Evolutionary conservation across 495 filamentous ascomycete species (phyloP).

Genomic region (Tuber umbilicatum): DNA sequence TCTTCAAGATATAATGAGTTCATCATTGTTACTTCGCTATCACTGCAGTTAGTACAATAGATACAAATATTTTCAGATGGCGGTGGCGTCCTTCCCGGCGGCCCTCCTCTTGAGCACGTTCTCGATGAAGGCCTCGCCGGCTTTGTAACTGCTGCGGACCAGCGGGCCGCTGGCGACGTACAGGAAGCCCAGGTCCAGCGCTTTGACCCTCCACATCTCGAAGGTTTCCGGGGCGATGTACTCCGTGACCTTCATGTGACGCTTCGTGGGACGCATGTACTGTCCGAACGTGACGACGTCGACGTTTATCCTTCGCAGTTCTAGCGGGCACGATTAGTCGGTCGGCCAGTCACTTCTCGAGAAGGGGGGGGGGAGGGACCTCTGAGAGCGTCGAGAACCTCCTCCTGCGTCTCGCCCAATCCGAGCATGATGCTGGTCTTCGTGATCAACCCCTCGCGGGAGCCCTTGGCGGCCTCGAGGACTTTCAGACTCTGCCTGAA

Average conservation of each 20-base stretch:
- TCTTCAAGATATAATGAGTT: too few relatives aligned
- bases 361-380: slow-evolving; percentile 44
- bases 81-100: slow-evolving; percentile 46
- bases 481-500: slow-evolving; percentile 82
- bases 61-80: too few relatives aligned
- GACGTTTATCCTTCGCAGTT: slow-evolving; percentile 70
- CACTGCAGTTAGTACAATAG: too few relatives aligned
- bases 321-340: slow-evolving; percentile 36
- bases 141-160: slow-evolving; percentile 92
- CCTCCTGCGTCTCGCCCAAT: slow-evolving; percentile 84
- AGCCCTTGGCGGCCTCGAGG: slow-evolving; percentile 71
- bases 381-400: slow-evolving; percentile 71
- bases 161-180: slow-evolving; percentile 92
- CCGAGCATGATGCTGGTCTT: slow-evolving; percentile 98
- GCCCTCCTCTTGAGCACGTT: slow-evolving; percentile 89
- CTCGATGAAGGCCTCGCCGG: slow-evolving; percentile 96
- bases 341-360: too few relatives aligned
- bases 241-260: slow-evolving; percentile 90
- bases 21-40: too few relatives aligned
- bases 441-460: slow-evolving; percentile 70
- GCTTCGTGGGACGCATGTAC: slow-evolving; percentile 98
- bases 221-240: slow-evolving; percentile 88
- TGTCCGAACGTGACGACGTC: slow-evolving; percentile 97
- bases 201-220: slow-evolving; percentile 81
- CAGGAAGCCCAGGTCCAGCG: slow-evolving; percentile 90